A percentile compares a stretch with the other conserved stretches of the same genome.
phyloP scores from a whole-genome alignment of 306 rosid genomes.

The Vachellia collinsii region DNA sequence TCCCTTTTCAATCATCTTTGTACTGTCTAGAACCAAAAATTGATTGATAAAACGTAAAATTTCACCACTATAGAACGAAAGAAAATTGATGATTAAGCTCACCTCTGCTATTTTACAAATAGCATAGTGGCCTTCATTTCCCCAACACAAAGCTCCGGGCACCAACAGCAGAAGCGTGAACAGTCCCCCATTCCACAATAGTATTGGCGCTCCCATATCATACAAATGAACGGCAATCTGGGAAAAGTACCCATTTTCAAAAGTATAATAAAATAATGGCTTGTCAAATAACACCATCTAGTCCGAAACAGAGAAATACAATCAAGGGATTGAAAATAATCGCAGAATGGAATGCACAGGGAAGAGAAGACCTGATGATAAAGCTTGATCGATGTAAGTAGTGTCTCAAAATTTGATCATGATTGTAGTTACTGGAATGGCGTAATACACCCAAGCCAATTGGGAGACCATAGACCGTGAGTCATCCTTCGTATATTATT shows the following conservation, averaged over 20 bases:
- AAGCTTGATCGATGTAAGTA: neutral
- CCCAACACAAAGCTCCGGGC: slow-evolving; percentile 74
- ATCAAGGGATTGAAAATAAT: neutral
- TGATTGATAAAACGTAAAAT: neutral
- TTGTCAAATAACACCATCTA: neutral
- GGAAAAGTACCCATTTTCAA: neutral
- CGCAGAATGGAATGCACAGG: neutral
- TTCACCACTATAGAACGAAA: neutral
- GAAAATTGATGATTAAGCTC: slow-evolving; percentile 2
- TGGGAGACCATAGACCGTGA: neutral
- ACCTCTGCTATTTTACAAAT: slow-evolving; percentile 82
- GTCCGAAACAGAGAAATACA: neutral
- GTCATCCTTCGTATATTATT: neutral
- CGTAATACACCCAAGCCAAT: neutral
- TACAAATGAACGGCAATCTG: neutral
- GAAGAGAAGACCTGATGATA: neutral
- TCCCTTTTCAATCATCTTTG: neutral
- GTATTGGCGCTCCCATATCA: slow-evolving; percentile 39
- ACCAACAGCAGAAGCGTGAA: slow-evolving; percentile 50
- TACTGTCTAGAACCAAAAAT: neutral
- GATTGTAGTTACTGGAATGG: neutral
- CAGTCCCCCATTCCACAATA: slow-evolving; percentile 28
- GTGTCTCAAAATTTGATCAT: neutral
- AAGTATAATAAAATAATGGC: neutral
- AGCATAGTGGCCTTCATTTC: slow-evolving; percentile 81